Percentiles rank a stretch among this genome's conserved stretches.
Conservation (phyloP, 306 rosid species). For the Quillaja saponaria region DNA sequence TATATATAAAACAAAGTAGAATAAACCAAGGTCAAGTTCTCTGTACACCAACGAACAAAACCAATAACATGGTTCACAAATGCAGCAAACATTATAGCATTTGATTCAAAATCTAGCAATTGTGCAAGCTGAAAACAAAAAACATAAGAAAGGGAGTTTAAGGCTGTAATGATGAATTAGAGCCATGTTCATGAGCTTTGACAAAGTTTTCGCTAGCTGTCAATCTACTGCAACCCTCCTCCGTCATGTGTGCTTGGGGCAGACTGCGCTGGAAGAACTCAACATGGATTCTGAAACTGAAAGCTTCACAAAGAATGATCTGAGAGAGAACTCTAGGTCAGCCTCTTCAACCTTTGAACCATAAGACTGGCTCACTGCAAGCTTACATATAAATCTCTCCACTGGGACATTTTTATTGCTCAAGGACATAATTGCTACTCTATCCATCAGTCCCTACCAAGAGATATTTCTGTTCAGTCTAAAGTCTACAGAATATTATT, state of each 20-base stretch:
- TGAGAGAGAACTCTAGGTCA: slow-evolving; percentile 76
- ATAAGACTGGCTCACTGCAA: slow-evolving; percentile 53
- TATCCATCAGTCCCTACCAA: slow-evolving; percentile 76
- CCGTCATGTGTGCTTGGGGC: too few relatives aligned
- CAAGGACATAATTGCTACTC: slow-evolving; percentile 75
- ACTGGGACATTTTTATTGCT: slow-evolving; percentile 44
- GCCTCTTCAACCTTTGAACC: slow-evolving; percentile 59
- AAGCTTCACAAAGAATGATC: slow-evolving; percentile 74
- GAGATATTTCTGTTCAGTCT: slow-evolving; percentile 10
- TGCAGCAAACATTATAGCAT: slow-evolving; percentile 17
- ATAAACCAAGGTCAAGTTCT: slow-evolving; percentile 3
- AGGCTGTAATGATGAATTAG: too few relatives aligned
- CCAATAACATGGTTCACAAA: slow-evolving; percentile 21
- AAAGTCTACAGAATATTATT: not conserved
- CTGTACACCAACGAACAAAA: slow-evolving; percentile 14
- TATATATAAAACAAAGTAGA: not conserved
- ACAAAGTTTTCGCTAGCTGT: too few relatives aligned
- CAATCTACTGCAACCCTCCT: too few relatives aligned
- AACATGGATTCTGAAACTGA: slow-evolving; percentile 69
- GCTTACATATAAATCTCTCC: slow-evolving; percentile 80
- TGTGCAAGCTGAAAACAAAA: not conserved
- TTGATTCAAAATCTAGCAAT: slow-evolving; percentile 27
- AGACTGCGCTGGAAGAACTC: slow-evolving; percentile 45
- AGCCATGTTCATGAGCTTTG: too few relatives aligned
- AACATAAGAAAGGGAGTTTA: slow-evolving; percentile 3